Evolutionary conservation across 2,329 filamentous ascomycete species (phyloP), one percentile per base, ranked within the genome.

Genomic region (Aspergillus aculeatus): DNA sequence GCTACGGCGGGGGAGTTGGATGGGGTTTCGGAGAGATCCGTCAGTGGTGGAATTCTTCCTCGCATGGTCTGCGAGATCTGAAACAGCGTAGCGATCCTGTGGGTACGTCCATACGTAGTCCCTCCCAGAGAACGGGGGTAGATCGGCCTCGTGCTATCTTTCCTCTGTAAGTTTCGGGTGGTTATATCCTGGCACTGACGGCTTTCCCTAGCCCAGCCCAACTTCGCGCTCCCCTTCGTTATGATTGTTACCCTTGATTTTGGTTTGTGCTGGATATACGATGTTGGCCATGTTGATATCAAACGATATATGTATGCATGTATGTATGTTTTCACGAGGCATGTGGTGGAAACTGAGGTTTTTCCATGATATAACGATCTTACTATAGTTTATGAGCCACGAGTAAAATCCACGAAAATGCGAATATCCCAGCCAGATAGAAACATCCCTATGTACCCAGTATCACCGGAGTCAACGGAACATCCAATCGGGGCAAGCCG

Each of bases 1-100:
- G 88, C 85, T 54, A 89, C 73, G 4, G 71, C 68, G n/a, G 64
- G 69, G 3, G 75, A 77, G 60, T 61, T 70, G 57, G 73, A 75
- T 50, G 68, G 69, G 53, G 24, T 68, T 41, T 74, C 72, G 9
- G 69, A 71, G 61, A 62, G 60, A 3, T 72, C 71, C 16, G 50
- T 66, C 50, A 73, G 67, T 59, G 64, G 67, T n/a, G 38, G 38
- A 1, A n/a, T 44, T 19, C 38, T 44, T 19, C 38, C 14, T 44
- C 38, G 38, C 12, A 19, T 12, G 16, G 16, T 19, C 14, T 5
- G 38, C 16, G 38, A 16, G 16, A 44, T 44, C 10, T 35, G 32
- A 35, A 35, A 16, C 3, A 12, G 32, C 26, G 26, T 29, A 9
- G 2, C 2, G 26, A n/a, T 29, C 10, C 23, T 10, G 9, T 29